phyloP scores from a whole-genome alignment of 371 early-diverging fungal species.

The Parasitella parasitica region DNA sequence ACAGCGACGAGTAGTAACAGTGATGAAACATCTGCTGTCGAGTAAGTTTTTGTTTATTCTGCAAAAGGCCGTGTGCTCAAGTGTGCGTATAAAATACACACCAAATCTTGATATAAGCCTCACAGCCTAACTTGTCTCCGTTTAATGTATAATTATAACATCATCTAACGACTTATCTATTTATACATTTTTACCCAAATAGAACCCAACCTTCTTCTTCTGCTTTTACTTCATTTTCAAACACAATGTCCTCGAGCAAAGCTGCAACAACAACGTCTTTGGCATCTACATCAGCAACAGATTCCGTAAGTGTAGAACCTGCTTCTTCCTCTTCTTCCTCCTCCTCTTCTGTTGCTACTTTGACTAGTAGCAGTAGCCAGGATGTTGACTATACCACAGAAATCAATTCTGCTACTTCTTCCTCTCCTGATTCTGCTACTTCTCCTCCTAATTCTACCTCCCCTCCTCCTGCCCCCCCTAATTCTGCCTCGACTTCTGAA shows the following conservation, averaged over 20 bases:
- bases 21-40: background rate
- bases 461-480: background rate
- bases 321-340: background rate
- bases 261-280: background rate
- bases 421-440: background rate
- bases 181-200: conserved; percentile 10
- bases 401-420: background rate
- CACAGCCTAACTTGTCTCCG: conserved; percentile 21
- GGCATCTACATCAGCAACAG: background rate
- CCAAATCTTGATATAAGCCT: background rate
- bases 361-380: background rate
- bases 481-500: background rate
- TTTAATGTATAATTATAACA: background rate
- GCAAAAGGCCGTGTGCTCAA: background rate
- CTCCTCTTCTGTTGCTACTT: background rate
- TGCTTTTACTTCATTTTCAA: conserved; percentile 2
- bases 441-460: background rate
- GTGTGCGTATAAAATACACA: background rate
- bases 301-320: background rate
- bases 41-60: background rate
- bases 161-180: conserved; percentile 4
- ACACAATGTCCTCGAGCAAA: conserved; percentile 10
- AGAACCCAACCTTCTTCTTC: conserved; percentile 3
- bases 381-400: background rate
- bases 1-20: background rate